Conservation (phyloP, 192 early-diverging fungal species). For the Dissophora ornata region DNA sequence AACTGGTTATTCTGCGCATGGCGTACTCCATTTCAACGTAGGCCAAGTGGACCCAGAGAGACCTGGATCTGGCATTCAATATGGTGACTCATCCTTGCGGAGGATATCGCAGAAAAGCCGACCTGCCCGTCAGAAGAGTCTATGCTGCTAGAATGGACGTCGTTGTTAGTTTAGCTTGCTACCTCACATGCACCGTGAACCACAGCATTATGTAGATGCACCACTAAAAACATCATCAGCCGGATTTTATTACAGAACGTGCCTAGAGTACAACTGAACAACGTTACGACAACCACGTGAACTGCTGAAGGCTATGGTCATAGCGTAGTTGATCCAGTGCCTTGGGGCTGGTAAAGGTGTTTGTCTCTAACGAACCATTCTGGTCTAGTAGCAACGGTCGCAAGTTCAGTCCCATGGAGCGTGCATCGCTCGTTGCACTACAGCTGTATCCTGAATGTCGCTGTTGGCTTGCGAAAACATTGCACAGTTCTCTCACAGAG, state of each 20-base stretch:
- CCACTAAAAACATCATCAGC: no score
- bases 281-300: slow-evolving; percentile 18
- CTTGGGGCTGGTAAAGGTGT: slow-evolving; percentile 19
- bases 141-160: slow-evolving; percentile 60
- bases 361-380: not conserved
- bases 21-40: no score
- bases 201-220: no score
- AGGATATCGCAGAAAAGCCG: slow-evolving; percentile 64
- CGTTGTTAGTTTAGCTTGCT: no score
- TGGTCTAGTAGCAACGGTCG: slow-evolving; percentile 1
- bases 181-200: no score
- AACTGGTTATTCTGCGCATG: no score
- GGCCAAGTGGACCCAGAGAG: slow-evolving; percentile 65
- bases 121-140: slow-evolving; percentile 54
- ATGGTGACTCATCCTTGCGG: slow-evolving; percentile 63
- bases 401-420: slow-evolving; percentile 40
- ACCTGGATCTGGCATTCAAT: slow-evolving; percentile 64
- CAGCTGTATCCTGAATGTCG: slow-evolving; percentile 10
- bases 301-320: not conserved
- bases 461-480: slow-evolving; percentile 12
- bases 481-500: slow-evolving; percentile 7
- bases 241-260: no score
- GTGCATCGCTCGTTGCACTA: slow-evolving; percentile 22
- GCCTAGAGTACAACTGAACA: no score
- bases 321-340: slow-evolving; percentile 34